A percentile compares a stretch with the other conserved stretches of the same genome.
These are phyloP conservation scores for Tolypocladium tropicale DNA, from an alignment of 2,329 filamentous ascomycete species.

Conservation along the genomic window DNA sequence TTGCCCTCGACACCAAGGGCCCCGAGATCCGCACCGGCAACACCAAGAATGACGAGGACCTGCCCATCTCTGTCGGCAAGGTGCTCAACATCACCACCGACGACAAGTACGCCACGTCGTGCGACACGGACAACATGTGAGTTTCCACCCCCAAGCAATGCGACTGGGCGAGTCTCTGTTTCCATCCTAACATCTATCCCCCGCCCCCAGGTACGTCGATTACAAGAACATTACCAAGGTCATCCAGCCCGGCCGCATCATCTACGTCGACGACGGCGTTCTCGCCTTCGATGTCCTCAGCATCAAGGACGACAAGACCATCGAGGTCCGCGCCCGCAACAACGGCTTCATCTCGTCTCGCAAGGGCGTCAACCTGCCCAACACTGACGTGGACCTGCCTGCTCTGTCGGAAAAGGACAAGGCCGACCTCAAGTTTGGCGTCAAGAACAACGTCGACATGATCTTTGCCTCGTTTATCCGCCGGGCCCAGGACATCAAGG, in stretches of 20 bases:
- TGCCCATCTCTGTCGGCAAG: conserved; percentile 73
- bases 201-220: conserved; percentile 83
- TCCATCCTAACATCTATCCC: no score
- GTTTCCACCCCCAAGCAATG: conserved; percentile 20
- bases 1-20: conserved; percentile 72
- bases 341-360: conserved; percentile 98
- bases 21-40: conserved; percentile 53
- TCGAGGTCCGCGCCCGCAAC: conserved; percentile 83
- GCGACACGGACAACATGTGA: conserved; percentile 89
- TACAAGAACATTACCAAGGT: conserved; percentile 99
- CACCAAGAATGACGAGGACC: conserved; percentile 77
- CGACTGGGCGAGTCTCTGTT: no score
- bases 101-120: conserved; percentile 75
- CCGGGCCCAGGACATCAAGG: conserved; percentile 80
- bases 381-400: conserved; percentile 96
- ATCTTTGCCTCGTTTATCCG: conserved; percentile 98
- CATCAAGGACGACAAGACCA: conserved; percentile 78
- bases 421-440: conserved; percentile 84
- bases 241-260: conserved; percentile 78
- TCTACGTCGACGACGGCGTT: conserved; percentile 98
- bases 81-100: conserved; percentile 96
- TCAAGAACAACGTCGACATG: conserved; percentile 99
- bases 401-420: conserved; percentile 98
- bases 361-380: conserved; percentile 98
- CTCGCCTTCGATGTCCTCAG: conserved; percentile 90